Base-by-base conservation (phyloP, 2,329 filamentous ascomycete genomes). In the Talaromyces pinophilus region DNA sequence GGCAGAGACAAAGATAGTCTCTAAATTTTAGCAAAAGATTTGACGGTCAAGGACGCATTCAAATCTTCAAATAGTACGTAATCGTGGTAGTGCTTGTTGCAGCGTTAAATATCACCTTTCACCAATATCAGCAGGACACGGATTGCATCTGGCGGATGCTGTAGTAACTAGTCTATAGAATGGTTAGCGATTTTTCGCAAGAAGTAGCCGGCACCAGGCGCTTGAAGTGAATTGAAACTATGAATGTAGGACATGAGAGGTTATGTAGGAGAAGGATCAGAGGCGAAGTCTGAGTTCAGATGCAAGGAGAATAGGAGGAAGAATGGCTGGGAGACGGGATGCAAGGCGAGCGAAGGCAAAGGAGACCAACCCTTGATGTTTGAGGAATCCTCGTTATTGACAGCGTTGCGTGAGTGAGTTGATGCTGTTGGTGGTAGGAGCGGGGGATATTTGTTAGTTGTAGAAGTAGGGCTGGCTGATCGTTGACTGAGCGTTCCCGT, bases 1-100 rank as follows among this genome's bases (percentile, higher is more conserved):
- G 65, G 40, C 65, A 67, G 65, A 79, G 78, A 81, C 77, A 79
- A 77, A 81, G 79, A 76, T 76, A 81, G 74, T 73, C 73, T 76
- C 73, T 75, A 71, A 70, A 68, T 30, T n/a, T 42, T 70, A 71
- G 70, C 67, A 70, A 69, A 69, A 65, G 70, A 74, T 69, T 71
- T 70, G 68, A 66, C 66, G 69, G 72, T 77, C 75, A 73, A 77
- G 75, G 75, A 72, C 78, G 70, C 75, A 75, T 74, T 68, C 73
- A 77, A 50, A 25, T 46, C 40, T 59, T 60, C 28, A 57, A n/a
- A 40, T 57, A 19, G 54, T 40, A 57, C 54, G 54, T 57, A 57
- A 57, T 57, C 33, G 54, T 57, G 30, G 30, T 22, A 57, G n/a
- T 22, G 54, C 54, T 57, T 38, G 19, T 40, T 57, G 54, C 33